Conservation (phyloP, 225 moss, liverwort and hornwort species). For the Anthoceros angustus region DNA sequence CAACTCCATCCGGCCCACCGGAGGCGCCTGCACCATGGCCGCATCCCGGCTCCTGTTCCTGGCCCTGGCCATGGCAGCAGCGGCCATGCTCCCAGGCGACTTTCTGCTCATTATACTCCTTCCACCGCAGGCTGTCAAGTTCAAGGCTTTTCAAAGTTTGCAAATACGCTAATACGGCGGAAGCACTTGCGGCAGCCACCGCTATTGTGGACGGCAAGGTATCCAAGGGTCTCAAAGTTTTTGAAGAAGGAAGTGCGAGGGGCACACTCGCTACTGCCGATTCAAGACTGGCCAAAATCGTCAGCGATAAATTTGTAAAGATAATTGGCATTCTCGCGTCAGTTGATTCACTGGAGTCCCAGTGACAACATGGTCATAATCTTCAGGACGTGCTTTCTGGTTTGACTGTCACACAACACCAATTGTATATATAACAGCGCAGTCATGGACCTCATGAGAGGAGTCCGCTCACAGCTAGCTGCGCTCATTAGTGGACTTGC, state of each 20-base stretch:
- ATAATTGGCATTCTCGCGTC: neutral
- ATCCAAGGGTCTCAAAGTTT: conserved; percentile 60
- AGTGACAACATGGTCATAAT: neutral
- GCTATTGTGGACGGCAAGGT: conserved; percentile 74
- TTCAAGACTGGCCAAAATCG: conserved; percentile 67
- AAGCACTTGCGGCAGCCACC: conserved; percentile 63
- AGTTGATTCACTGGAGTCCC: neutral
- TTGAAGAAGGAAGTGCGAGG: conserved; percentile 56
- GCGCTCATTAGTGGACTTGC: conserved; percentile 62
- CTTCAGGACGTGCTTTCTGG: neutral
- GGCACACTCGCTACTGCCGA: conserved; percentile 61
- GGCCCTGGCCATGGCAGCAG: too few species aligned
- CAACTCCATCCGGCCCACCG: too few species aligned
- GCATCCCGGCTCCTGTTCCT: too few species aligned
- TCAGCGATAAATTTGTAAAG: conserved; percentile 63
- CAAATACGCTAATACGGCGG: conserved; percentile 69
- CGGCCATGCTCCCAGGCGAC: too few species aligned
- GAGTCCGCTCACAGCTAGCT: conserved; percentile 53
- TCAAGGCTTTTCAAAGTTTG: conserved; percentile 85
- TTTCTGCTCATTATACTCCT: too few species aligned
- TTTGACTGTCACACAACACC: conserved; percentile 23
- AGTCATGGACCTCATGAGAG: conserved; percentile 72
- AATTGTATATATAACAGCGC: conserved; percentile 62
- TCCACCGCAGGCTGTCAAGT: conserved; percentile 38
- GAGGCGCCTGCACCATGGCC: too few species aligned